Evolutionary conservation across 2,329 filamentous ascomycete genomes (phyloP).

Genomic region (Westerdykella sp.): DNA sequence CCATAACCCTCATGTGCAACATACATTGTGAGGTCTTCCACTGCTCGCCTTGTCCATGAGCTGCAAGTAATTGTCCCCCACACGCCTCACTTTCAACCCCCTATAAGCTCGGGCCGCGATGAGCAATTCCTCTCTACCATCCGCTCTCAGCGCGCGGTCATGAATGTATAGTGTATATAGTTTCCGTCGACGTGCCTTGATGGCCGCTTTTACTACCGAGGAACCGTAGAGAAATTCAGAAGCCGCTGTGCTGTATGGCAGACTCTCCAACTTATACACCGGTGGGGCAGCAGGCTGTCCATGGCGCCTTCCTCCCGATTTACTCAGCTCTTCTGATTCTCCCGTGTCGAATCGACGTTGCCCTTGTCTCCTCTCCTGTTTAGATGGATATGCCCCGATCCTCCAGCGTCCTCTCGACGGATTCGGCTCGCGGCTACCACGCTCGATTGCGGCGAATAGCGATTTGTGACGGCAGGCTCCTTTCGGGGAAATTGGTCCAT

Average conservation of each 20-base stretch:
- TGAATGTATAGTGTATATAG: slow-evolving; percentile 77
- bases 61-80: slow-evolving; percentile 57
- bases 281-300: no score
- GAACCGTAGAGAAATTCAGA: slow-evolving; percentile 89
- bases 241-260: slow-evolving; percentile 73
- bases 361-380: not conserved
- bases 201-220: slow-evolving; percentile 71
- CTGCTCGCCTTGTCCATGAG: slow-evolving; percentile 78
- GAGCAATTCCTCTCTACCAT: no score
- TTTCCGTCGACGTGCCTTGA: slow-evolving; percentile 62
- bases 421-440: slow-evolving; percentile 7
- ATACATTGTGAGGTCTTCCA: slow-evolving; percentile 72
- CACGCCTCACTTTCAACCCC: slow-evolving; percentile 49
- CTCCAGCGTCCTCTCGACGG: slow-evolving; percentile 6
- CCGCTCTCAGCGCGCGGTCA: slow-evolving; percentile 9
- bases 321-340: no score
- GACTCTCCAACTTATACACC: slow-evolving; percentile 29
- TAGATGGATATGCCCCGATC: not conserved
- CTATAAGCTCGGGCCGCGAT: slow-evolving; percentile 21
- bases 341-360: not conserved
- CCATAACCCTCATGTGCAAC: not conserved
- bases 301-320: no score
- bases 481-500: slow-evolving; percentile 9
- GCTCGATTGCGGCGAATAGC: slow-evolving; percentile 24
- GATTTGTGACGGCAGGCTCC: slow-evolving; percentile 21